These are phyloP conservation scores for Aquilaria agallochum DNA, from an alignment of 441 rosid genomes.

Conservation along the genomic window DNA sequence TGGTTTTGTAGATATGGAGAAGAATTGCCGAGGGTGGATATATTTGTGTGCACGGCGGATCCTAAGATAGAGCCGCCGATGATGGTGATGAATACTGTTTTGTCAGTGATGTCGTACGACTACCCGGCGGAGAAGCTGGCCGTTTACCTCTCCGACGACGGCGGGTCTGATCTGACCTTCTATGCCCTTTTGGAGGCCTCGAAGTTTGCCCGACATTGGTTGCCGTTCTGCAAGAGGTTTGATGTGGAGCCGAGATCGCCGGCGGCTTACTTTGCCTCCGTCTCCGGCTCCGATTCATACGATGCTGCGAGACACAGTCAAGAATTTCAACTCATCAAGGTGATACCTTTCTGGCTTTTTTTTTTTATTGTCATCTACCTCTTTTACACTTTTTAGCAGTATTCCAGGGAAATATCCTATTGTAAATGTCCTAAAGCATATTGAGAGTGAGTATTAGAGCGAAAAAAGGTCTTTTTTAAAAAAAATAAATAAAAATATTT, in stretches of 20 bases:
- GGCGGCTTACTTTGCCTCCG: slow-evolving; percentile 12
- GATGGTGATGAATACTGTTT: slow-evolving; percentile 19
- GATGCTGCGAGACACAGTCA: neutral
- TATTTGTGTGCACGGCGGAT: slow-evolving; percentile 34
- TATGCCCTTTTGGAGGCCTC: slow-evolving; percentile 28
- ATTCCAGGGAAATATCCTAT: no score
- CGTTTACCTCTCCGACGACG: slow-evolving; percentile 32
- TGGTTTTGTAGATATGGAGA: slow-evolving; percentile 18
- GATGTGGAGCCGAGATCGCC: slow-evolving; percentile 24
- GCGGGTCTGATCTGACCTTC: slow-evolving; percentile 25
- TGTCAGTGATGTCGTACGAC: slow-evolving; percentile 27
- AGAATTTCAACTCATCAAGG: slow-evolving; percentile 26
- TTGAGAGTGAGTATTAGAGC: no score
- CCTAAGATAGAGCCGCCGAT: slow-evolving; percentile 24
- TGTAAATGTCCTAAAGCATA: no score
- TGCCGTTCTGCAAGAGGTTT: slow-evolving; percentile 30
- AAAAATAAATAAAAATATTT: no score
- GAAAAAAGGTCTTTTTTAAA: no score
- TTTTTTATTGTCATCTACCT: no score
- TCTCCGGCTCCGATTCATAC: neutral
- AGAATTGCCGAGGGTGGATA: slow-evolving; percentile 22
- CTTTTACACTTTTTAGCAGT: no score
- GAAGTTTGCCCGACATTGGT: slow-evolving; percentile 22
- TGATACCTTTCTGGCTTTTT: slow-evolving; percentile 1
- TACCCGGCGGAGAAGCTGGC: slow-evolving; percentile 27